Base-by-base conservation (phyloP, 371 early-diverging fungal species). In the Dichotomocladium elegans region DNA sequence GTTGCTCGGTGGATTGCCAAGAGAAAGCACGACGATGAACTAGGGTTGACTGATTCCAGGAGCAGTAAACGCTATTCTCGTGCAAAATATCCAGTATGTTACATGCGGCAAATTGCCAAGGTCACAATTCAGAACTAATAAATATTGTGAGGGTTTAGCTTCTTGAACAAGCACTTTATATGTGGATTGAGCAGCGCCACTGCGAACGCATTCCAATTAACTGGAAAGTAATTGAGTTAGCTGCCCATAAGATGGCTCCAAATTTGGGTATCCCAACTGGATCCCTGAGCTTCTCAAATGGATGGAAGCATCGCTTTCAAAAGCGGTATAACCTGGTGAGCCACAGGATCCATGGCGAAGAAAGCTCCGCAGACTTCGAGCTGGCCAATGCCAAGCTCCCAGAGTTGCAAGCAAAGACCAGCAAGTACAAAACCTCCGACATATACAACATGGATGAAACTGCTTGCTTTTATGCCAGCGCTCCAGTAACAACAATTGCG, bases 401-500 rank as follows among this genome's bases (percentile, higher is more conserved):
- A 9, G 33, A 33, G 33, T 9, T 33, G 8, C 33, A 33, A 33
- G 33, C 33, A 9, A 33, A 33, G 14, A 33, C 33, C 10, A 33
- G 33, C 8, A n/a, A n/a, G 8, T 33, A 33, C n/a, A n/a, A 33
- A 33, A 9, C 8, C 33, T 9, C 10, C 10, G 33, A 33, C 33
- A 10, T 33, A 9, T 33, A 33, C 33, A 33, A 33, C 33, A 43
- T 43, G 33, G 52, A 52, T 42, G 42, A 52, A 29, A 52, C 29
- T 21, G 52, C 52, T n/a, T 27, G 41, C 42, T 42, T 7, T 9
- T 53, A 30, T 28, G n/a, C 21, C 11, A 31, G 17, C 11, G 27
- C 44, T 17, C 45, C 53, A 12, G 9, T 21, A 21, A 30, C 53
- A n/a, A 44, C 53, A 10, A 43, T 43, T 12, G 37, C 44, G 5